Conservation (phyloP, 345 rosid species). For the Populus simonii region DNA sequence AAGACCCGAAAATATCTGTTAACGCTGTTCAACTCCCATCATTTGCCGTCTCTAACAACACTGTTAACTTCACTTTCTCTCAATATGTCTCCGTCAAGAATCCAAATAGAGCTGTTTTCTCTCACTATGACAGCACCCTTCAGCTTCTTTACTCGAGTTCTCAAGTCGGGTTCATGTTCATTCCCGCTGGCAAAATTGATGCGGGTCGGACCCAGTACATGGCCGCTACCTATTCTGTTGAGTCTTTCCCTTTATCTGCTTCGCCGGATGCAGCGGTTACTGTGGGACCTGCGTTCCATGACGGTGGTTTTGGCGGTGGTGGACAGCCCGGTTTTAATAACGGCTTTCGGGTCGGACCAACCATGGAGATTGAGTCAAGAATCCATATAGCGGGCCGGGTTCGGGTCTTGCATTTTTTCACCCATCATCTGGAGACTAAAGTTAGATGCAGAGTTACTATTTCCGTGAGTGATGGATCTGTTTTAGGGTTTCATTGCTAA, state of each 20-base stretch:
- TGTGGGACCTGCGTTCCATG: slow-evolving; percentile 27
- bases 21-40: slow-evolving; percentile 91
- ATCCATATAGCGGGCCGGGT: slow-evolving; percentile 81
- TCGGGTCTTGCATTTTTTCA: slow-evolving; percentile 70
- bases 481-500: slow-evolving; percentile 82
- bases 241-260: slow-evolving; percentile 56
- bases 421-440: slow-evolving; percentile 71
- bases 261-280: slow-evolving; percentile 25
- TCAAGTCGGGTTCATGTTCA: slow-evolving; percentile 94
- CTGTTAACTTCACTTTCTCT: slow-evolving; percentile 85
- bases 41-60: slow-evolving; percentile 74
- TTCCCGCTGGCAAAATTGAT: slow-evolving; percentile 91
- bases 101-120: slow-evolving; percentile 79
- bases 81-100: slow-evolving; percentile 82
- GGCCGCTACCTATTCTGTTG: slow-evolving; percentile 91
- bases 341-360: slow-evolving; percentile 65
- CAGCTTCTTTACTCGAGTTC: slow-evolving; percentile 84
- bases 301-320: slow-evolving; percentile 30
- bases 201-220: slow-evolving; percentile 77
- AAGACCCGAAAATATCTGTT: slow-evolving; percentile 84
- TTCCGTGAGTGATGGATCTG: slow-evolving; percentile 78
- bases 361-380: slow-evolving; percentile 79
- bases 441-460: slow-evolving; percentile 66
- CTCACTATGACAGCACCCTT: slow-evolving; percentile 90
- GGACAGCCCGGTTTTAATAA: slow-evolving; percentile 14